Base-by-base conservation (phyloP, 2,329 filamentous ascomycete genomes). In the Penicillium expansum region DNA sequence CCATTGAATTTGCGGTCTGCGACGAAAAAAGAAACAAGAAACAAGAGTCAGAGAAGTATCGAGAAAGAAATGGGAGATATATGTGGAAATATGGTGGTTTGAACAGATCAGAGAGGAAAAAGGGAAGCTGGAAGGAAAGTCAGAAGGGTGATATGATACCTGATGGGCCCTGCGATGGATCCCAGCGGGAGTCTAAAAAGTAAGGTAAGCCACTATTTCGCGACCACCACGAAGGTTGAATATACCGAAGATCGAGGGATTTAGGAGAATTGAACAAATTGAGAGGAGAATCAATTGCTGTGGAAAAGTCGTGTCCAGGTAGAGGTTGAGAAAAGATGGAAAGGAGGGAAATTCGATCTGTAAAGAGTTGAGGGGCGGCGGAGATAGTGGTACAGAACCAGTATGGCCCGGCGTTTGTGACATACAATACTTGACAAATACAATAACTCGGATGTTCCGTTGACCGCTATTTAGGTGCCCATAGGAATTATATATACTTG, bases 171-270 rank as follows among this genome's bases (percentile, higher is more conserved):
- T 60, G 35, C 47, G 61, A 62, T 62, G 60, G 61, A 60, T 60
- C 59, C 61, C 61, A 62, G 61, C 57, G 59, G 61, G 61, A 62
- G 61, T 60, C 57, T 60, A 57, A 63, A 56, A 58, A 55, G 55
- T 56, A 52, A 51, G 49, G 55, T 57, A 50, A 54, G 45, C 51
- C 51, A 57, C 50, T 42, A 55, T 55, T 33, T 35, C 18, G 5
- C 38, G 39, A 52, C 49, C 39, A 52, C 49, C 49, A 52, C 29
- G n/a, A 44, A 45, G 20, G 20, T 30, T 29, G 13, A 29, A 37
- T 51, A 18, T 35, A 42, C 20, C 30, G 24, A 44, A 48, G 55
- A 61, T 60, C 42, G 52, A 22, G 14, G 37, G 37, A 48, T 55
- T 16, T 9, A 13, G 5, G 24, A 38, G 24, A 35, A 14, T 50